These are phyloP conservation scores for Delphinella strobiligena DNA, from an alignment of 2,329 filamentous ascomycete species.

Conservation along the genomic window DNA sequence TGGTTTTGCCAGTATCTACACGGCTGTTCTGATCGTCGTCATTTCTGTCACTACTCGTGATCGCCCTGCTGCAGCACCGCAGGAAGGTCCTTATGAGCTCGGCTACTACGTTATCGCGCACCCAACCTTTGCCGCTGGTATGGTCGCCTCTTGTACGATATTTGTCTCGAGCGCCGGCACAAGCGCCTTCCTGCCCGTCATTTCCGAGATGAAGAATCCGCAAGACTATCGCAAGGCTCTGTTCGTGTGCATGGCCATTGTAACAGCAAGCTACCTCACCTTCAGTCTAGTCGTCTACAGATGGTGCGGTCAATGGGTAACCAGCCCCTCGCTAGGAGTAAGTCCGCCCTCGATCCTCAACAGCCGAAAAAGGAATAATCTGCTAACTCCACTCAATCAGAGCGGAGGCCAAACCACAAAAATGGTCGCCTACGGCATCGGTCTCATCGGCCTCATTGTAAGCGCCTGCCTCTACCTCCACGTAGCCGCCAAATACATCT, in stretches of 20 bases:
- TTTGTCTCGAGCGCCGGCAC: constrained; percentile 49
- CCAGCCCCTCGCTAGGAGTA: constrained; percentile 45
- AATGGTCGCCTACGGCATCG: constrained; percentile 50
- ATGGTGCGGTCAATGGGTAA: constrained; percentile 51
- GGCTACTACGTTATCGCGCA: constrained; percentile 45
- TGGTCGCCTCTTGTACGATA: constrained; percentile 46
- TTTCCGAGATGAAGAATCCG: constrained; percentile 51
- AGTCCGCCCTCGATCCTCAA: too few species aligned
- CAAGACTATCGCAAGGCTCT: constrained; percentile 49
- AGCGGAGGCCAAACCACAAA: constrained; percentile 48
- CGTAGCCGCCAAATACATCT: constrained; percentile 43
- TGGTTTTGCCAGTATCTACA: constrained; percentile 46
- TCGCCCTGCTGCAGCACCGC: constrained; percentile 48
- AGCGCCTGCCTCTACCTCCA: constrained; percentile 36
- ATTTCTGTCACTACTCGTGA: constrained; percentile 43
- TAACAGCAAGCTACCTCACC: constrained; percentile 44
- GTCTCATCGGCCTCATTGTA: constrained; percentile 42
- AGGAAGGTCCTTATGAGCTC: constrained; percentile 46
- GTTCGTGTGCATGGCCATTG: constrained; percentile 46
- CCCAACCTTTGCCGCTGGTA: constrained; percentile 47
- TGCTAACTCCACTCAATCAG: not conserved
- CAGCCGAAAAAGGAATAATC: too few species aligned
- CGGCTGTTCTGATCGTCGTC: constrained; percentile 34
- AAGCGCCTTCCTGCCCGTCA: constrained; percentile 51
- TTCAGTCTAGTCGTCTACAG: constrained; percentile 50